phyloP scores from a whole-genome alignment of 768 basidiomycete genomes.

The Mycena rosella region DNA sequence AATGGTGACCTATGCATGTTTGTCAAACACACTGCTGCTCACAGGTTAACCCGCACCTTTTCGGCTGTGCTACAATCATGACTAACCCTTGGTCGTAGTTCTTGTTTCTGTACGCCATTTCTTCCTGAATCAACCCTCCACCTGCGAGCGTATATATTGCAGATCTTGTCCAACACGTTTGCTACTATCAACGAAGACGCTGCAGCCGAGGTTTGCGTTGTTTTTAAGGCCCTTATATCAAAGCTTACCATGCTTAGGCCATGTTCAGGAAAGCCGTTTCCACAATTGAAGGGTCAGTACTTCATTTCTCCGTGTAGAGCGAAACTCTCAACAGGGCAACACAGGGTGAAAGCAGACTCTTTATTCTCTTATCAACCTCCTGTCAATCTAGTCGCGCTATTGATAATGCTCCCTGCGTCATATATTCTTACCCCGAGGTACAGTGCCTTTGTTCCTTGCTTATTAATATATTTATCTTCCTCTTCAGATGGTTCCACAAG shows the following conservation, averaged over 20 bases:
- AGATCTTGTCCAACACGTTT: conserved; percentile 97
- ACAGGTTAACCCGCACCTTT: conserved; percentile 67
- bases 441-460: too few relatives aligned
- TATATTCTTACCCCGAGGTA: conserved; percentile 89
- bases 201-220: conserved; percentile 78
- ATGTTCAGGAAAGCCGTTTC: conserved; percentile 96
- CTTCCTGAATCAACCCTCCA: background rate
- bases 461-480: too few relatives aligned
- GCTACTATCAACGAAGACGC: conserved; percentile 95
- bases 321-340: conserved; percentile 8
- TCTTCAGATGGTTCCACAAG: conserved; percentile 99
- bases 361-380: conserved; percentile 96
- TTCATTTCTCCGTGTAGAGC: background rate
- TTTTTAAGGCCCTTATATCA: background rate
- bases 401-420: conserved; percentile 88
- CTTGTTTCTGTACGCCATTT: conserved; percentile 76
- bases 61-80: background rate
- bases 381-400: conserved; percentile 88
- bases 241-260: conserved; percentile 63
- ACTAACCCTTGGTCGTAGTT: conserved; percentile 55
- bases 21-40: conserved; percentile 92
- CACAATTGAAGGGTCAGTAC: conserved; percentile 88
- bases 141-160: background rate
- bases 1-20: conserved; percentile 90
- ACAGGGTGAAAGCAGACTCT: conserved; percentile 88